A percentile compares a stretch with the other conserved stretches of the same genome.
Evolutionary conservation across 2,329 filamentous ascomycete genomes (phyloP).

Genomic region (Pseudonectria foliicola): DNA sequence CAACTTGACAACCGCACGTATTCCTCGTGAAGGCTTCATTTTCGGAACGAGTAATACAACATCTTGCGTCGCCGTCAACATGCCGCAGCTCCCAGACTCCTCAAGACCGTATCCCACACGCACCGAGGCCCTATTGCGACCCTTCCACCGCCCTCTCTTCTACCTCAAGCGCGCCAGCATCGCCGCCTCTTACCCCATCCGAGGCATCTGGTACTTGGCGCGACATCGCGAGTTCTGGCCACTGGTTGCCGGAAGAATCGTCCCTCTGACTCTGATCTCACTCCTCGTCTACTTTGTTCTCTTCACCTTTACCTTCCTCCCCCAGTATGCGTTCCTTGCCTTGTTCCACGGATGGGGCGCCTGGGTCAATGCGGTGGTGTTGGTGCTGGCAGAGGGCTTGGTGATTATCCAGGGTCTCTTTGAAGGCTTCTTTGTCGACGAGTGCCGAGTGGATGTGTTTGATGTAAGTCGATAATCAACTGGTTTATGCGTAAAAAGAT

Average conservation of each 20-base stretch:
- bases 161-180: constrained; percentile 38
- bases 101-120: constrained; percentile 8
- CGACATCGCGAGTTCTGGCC: constrained; percentile 75
- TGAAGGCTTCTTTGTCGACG: constrained; percentile 75
- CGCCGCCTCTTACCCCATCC: constrained; percentile 49
- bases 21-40: constrained; percentile 10
- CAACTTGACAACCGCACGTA: too few relatives aligned
- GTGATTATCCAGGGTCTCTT: constrained; percentile 65
- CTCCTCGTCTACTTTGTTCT: constrained; percentile 76
- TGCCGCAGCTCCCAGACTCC: constrained; percentile 11
- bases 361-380: constrained; percentile 82
- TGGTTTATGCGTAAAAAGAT: too few relatives aligned
- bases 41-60: neutral
- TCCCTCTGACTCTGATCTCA: constrained; percentile 78
- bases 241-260: constrained; percentile 66
- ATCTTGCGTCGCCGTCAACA: constrained; percentile 2
- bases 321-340: constrained; percentile 80
- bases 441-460: constrained; percentile 73
- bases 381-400: constrained; percentile 77
- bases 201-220: constrained; percentile 78
- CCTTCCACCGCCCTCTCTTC: constrained; percentile 29
- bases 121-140: constrained; percentile 12
- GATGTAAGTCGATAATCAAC: constrained; percentile 49
- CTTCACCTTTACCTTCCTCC: constrained; percentile 82
- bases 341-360: constrained; percentile 83